Base-by-base conservation (phyloP, 192 early-diverging fungal species). In the Linnemannia elongata region DNA sequence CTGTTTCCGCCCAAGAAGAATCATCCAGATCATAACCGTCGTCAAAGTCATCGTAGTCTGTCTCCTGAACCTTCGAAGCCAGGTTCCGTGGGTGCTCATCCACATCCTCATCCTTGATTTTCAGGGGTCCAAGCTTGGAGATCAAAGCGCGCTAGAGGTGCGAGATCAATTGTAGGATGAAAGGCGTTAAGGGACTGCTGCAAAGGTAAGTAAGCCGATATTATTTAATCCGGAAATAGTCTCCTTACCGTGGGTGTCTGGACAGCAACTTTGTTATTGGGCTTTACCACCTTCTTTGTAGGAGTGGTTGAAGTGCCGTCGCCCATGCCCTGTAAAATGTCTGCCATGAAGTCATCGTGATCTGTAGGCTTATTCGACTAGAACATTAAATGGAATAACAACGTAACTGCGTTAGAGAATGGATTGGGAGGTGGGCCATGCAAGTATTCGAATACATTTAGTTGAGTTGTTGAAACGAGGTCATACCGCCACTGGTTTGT, bases 311-410 rank as follows among this genome's bases (percentile, higher is more conserved):
- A 63, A 4, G 45, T 39, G 17, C 70, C 74, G 3, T 80, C 75
- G 41, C 77, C 81, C 66, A 88, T 72, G 18, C 41, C 72, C 44
- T 88, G 80, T 15, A 82, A 74, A 30, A 78, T 79, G 0, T 38
- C 72, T 4, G 79, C 71, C 74, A 91, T 70, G 52, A 87, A 90
- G 27, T 60, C 89, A 15, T 87, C 82, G 22, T 82, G 78, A 15
- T 74, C 88, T 66, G 55, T 66, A 4, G 72, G 38, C 18, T 22
- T 42, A 18, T 87, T 80, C 5, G 49, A 36, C 82, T 86, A 79
- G 13, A 41, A 33, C 38, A 13, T 18, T 30, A 15, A 68, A 76
- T 30, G 4, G 27, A 33, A 38, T 8, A 63, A 33, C 15, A 30
- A 52, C 47, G 12, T 4, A 69, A 41, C 6, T 30, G 44, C 8